phyloP scores from a whole-genome alignment of 2,329 filamentous ascomycete species.

The Exserohilum rostratum region DNA sequence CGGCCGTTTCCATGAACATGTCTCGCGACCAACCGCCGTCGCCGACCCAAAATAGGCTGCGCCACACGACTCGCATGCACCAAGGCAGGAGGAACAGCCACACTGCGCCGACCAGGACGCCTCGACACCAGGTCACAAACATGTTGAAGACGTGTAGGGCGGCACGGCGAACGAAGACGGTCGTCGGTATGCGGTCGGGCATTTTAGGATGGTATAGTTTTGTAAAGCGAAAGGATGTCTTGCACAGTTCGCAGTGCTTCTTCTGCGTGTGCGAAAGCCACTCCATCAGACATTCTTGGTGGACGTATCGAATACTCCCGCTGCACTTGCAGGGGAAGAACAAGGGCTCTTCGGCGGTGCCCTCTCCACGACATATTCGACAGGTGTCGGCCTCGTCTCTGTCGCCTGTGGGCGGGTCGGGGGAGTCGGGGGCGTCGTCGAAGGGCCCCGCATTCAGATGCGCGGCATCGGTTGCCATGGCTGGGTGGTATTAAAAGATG shows the following conservation, averaged over 20 bases:
- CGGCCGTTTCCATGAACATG: slow-evolving; percentile 32
- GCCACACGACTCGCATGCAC: slow-evolving; percentile 89
- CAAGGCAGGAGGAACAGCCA: slow-evolving; percentile 91
- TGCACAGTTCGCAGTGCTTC: slow-evolving; percentile 99
- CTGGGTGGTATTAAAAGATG: slow-evolving; percentile 2
- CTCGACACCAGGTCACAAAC: slow-evolving; percentile 77
- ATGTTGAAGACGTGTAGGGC: slow-evolving; percentile 74
- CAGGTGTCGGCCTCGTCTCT: slow-evolving; percentile 77
- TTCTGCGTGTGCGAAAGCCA: slow-evolving; percentile 99
- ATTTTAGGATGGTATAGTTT: slow-evolving; percentile 96
- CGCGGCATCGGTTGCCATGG: slow-evolving; percentile 32
- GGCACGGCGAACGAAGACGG: slow-evolving; percentile 81
- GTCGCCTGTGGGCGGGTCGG: slow-evolving; percentile 42
- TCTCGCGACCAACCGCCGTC: slow-evolving; percentile 71
- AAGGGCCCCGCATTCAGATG: slow-evolving; percentile 21
- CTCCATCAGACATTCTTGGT: slow-evolving; percentile 97
- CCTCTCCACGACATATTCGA: slow-evolving; percentile 94
- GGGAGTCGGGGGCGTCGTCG: slow-evolving; percentile 41
- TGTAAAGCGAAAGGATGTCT: slow-evolving; percentile 96
- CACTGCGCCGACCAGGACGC: slow-evolving; percentile 77
- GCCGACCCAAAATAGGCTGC: slow-evolving; percentile 91
- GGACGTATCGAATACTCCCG: slow-evolving; percentile 97
- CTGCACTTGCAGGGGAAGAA: slow-evolving; percentile 99
- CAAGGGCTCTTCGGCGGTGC: slow-evolving; percentile 78
- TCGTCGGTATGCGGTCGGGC: slow-evolving; percentile 80